Conservation (phyloP, 768 basidiomycete species). For the Strobilomyces dryophilus region DNA sequence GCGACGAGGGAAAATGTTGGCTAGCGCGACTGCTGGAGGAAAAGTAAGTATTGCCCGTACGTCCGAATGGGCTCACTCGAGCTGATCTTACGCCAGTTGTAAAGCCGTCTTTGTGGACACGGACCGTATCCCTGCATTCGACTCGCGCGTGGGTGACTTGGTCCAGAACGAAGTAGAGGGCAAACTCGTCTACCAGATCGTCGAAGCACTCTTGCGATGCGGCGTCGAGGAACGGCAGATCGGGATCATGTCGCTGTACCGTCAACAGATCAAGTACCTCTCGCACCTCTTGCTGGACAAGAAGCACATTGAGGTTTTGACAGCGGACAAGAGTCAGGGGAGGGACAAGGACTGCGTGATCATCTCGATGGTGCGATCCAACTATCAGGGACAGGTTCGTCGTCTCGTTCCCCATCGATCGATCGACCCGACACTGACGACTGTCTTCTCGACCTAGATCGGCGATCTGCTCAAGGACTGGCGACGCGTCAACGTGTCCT, state of each 20-base stretch:
- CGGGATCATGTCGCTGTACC: conserved; percentile 87
- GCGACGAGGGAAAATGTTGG: conserved; percentile 58
- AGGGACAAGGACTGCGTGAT: conserved; percentile 94
- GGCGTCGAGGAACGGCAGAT: conserved; percentile 71
- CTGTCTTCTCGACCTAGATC: conserved; percentile 47
- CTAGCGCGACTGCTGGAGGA: conserved; percentile 57
- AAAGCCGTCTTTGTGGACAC: conserved; percentile 95
- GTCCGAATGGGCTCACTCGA: too few species aligned
- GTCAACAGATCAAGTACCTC: conserved; percentile 92
- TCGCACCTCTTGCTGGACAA: conserved; percentile 54
- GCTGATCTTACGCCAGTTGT: conserved; percentile 43
- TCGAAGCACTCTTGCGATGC: conserved; percentile 56
- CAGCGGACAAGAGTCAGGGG: conserved; percentile 92
- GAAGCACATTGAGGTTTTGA: conserved; percentile 74
- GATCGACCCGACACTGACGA: too few species aligned
- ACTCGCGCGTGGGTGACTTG: conserved; percentile 81
- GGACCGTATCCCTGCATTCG: conserved; percentile 70
- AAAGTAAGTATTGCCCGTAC: conserved; percentile 41
- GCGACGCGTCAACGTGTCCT: conserved; percentile 94
- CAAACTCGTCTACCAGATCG: conserved; percentile 58
- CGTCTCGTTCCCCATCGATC: too few species aligned
- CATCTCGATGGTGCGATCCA: conserved; percentile 89
- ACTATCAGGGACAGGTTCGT: conserved; percentile 64
- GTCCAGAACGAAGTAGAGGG: conserved; percentile 90
- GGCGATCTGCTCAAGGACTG: conserved; percentile 95